Conservation (phyloP, 305 asterid species). For the Solanum hybrid region DNA sequence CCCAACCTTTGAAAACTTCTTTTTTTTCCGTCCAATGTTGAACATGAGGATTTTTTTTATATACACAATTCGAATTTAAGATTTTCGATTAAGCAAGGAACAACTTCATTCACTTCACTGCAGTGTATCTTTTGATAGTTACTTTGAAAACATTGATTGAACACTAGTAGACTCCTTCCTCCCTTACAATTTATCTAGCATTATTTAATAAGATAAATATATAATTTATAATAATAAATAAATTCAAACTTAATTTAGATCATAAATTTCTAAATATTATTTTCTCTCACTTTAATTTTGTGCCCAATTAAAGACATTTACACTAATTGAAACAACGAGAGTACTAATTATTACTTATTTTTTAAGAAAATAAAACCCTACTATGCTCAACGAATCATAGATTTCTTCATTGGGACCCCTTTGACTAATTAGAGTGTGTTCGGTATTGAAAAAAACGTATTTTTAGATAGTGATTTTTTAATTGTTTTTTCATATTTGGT, state of each 20-base stretch:
- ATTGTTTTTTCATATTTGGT: not conserved
- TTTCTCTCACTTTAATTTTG: not conserved
- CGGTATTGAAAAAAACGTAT: not conserved
- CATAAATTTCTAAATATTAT: not conserved
- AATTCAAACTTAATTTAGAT: not conserved
- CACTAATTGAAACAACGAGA: not conserved
- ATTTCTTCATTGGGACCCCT: not conserved
- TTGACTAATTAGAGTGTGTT: not conserved
- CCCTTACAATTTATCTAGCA: not conserved
- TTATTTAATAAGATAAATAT: not conserved
- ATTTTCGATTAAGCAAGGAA: too few relatives aligned
- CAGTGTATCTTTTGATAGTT: fast-evolving
- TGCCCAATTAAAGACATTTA: not conserved
- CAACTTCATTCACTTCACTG: too few relatives aligned
- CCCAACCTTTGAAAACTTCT: not conserved
- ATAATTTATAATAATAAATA: too few relatives aligned
- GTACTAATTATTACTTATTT: too few relatives aligned
- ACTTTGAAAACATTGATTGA: not conserved
- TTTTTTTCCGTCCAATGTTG: not conserved
- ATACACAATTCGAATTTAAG: fast-evolving
- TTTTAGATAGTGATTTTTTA: too few relatives aligned
- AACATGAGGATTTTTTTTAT: too few relatives aligned
- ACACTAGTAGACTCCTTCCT: not conserved
- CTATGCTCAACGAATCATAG: not conserved
- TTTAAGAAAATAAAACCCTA: not conserved